phyloP scores from a whole-genome alignment of 192 early-diverging fungal species.

The Backusella sp. region DNA sequence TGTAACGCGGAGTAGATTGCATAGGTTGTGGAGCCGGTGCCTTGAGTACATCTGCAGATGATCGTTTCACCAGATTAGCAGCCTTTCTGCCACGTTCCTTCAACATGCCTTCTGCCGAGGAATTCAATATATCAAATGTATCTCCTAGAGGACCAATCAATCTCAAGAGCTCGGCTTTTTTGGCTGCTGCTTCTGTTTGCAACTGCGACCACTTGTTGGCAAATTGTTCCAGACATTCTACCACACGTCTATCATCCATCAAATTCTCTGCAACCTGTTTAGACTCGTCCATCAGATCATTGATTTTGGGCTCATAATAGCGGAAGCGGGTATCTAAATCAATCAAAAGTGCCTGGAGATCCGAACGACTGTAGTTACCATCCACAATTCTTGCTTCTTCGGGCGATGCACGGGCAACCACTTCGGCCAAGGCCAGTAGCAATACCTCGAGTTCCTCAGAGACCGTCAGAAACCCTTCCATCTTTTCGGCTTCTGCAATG shows the following conservation, averaged over 20 bases:
- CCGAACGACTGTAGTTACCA: constrained; percentile 20
- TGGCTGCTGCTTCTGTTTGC: constrained; percentile 40
- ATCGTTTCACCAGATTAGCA: background rate
- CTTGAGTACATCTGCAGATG: background rate
- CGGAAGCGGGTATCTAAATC: constrained; percentile 42
- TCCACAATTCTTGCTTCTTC: constrained; percentile 11
- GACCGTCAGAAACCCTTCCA: constrained; percentile 37
- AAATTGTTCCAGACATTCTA: constrained; percentile 38
- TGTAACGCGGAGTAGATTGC: constrained; percentile 16
- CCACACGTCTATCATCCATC: constrained; percentile 43
- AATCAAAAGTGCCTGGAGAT: constrained; percentile 39
- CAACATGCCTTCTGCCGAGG: background rate
- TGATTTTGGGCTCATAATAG: constrained; percentile 45
- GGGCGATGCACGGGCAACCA: constrained; percentile 30
- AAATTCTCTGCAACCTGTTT: constrained; percentile 24
- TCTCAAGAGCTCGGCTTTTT: constrained; percentile 38
- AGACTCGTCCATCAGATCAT: constrained; percentile 33
- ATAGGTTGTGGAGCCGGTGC: constrained; percentile 1
- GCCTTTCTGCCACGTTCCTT: constrained; percentile 13
- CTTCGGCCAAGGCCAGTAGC: constrained; percentile 37
- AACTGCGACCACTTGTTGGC: constrained; percentile 50
- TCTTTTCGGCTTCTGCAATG: constrained; percentile 36
- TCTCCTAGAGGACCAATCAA: constrained; percentile 23
- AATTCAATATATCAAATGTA: constrained; percentile 12
- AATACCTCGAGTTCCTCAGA: constrained; percentile 43